Base-by-base conservation (phyloP, 2,329 filamentous ascomycete genomes). In the Xylaria digitata region DNA sequence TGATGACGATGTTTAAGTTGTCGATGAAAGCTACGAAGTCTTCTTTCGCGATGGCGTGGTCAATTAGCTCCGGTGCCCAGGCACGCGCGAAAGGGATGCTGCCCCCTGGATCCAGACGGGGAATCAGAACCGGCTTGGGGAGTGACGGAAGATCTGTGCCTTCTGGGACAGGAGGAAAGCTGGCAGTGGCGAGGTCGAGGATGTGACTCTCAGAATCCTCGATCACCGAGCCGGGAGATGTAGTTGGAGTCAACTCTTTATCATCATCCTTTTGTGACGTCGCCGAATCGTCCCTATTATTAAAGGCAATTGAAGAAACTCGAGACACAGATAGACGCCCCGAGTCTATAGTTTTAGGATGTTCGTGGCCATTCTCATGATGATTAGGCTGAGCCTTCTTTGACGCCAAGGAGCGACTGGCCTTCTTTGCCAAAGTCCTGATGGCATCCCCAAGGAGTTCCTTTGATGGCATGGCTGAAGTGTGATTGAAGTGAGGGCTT, bases 11-110 rank as follows among this genome's bases (percentile, higher is more conserved):
- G 61, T 81, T 81, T 8, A 81, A 72, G 23, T 73, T 73, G 69
- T 81, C 79, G 65, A 81, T 72, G 66, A 79, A 79, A 17, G 74
- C 66, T 8, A 80, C 60, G 49, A 78, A 78, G 30, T 73, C 69
- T 7, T 66, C 58, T 45, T 61, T 65, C 11, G 66, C 66, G 53
- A 79, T 67, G 54, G 62, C 68, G 62, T 73, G 68, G n/a, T 69
- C 48, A 19, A 61, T 64, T 4, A 77, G 70, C 48, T 63, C 61
- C 6, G 73, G 71, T 5, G 70, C 65, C 70, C 70, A 75, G 11
- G 68, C 72, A n/a, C 77, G 73, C 4, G 71, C 63, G 49, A 76
- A 78, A n/a, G 77, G 73, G 43, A 68, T 59, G 13, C 67, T 58
- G 13, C 49, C 23, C 8, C 71, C 73, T 23, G 70, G 70, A 34